These are phyloP conservation scores for Russula sp. DNA, from an alignment of 768 basidiomycete genomes.

Conservation along the genomic window DNA sequence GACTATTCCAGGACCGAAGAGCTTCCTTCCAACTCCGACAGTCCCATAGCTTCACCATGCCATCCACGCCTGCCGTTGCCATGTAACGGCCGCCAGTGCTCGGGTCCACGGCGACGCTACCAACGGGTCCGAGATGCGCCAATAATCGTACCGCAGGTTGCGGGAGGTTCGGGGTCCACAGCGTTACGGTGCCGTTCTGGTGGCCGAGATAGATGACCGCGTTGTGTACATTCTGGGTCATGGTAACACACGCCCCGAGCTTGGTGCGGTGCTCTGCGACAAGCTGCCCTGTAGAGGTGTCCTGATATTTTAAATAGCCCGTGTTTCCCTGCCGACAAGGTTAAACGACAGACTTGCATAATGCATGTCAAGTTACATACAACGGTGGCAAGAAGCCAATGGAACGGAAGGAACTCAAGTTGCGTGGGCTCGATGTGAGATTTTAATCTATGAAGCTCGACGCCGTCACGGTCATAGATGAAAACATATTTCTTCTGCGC, in stretches of 20 bases:
- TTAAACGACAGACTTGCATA: neutral
- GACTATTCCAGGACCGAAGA: conserved; percentile 69
- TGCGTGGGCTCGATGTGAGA: conserved; percentile 83
- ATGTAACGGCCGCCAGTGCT: conserved; percentile 84
- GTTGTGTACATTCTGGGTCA: conserved; percentile 89
- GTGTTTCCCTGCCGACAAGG: conserved; percentile 58
- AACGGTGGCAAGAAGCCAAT: conserved; percentile 85
- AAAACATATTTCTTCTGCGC: conserved; percentile 96
- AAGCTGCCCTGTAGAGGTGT: conserved; percentile 87
- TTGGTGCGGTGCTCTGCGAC: conserved; percentile 86
- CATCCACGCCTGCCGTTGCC: conserved; percentile 85
- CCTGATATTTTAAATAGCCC: conserved; percentile 93
- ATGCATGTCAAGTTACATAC: conserved; percentile 40
- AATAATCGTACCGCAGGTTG: conserved; percentile 89
- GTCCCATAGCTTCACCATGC: conserved; percentile 93
- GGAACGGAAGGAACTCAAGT: conserved; percentile 90
- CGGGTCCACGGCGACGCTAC: conserved; percentile 75
- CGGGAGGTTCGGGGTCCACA: conserved; percentile 94
- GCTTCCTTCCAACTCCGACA: conserved; percentile 91
- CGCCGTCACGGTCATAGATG: conserved; percentile 91
- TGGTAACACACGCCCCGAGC: conserved; percentile 74
- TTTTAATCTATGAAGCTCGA: conserved; percentile 83
- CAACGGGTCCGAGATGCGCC: conserved; percentile 85
- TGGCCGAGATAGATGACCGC: conserved; percentile 95
- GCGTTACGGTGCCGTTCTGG: conserved; percentile 89